These are phyloP conservation scores for Fraxinus sp. DNA, from an alignment of 305 asterid species.

Conservation along the genomic window DNA sequence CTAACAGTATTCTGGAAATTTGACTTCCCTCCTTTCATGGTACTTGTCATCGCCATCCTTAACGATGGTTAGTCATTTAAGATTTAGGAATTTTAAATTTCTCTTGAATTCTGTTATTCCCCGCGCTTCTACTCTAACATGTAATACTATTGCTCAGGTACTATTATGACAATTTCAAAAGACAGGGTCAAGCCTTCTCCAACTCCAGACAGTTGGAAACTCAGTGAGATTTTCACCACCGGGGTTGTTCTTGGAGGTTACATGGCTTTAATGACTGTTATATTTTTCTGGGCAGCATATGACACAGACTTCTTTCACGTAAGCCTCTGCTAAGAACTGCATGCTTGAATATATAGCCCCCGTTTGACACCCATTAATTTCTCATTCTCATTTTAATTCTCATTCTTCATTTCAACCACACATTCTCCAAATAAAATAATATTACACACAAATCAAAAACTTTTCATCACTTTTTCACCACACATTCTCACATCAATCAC, in stretches of 20 bases:
- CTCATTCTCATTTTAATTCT: no score
- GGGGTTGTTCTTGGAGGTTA: conserved; percentile 52
- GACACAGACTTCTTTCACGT: conserved; percentile 44
- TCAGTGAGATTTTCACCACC: conserved; percentile 49
- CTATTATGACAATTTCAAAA: conserved; percentile 56
- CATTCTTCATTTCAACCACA: no score
- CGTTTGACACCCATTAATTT: no score
- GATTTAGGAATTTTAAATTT: neutral
- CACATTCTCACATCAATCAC: no score
- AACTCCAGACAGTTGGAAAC: conserved; percentile 56
- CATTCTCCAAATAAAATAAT: no score
- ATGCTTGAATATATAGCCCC: neutral
- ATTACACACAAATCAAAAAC: no score
- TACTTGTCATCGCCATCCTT: conserved; percentile 68
- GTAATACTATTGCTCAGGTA: conserved; percentile 28
- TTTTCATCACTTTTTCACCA: no score
- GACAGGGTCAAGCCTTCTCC: conserved; percentile 59
- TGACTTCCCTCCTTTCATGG: conserved; percentile 69
- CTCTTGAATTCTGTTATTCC: neutral
- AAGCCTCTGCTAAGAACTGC: neutral
- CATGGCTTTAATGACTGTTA: conserved; percentile 49
- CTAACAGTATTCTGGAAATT: conserved; percentile 58
- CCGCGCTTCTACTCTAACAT: conserved; percentile 13
- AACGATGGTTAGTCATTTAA: conserved; percentile 52
- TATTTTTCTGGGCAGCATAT: conserved; percentile 48